Base-by-base conservation (phyloP, 2,329 filamentous ascomycete species). In the Fusarium globosum region DNA sequence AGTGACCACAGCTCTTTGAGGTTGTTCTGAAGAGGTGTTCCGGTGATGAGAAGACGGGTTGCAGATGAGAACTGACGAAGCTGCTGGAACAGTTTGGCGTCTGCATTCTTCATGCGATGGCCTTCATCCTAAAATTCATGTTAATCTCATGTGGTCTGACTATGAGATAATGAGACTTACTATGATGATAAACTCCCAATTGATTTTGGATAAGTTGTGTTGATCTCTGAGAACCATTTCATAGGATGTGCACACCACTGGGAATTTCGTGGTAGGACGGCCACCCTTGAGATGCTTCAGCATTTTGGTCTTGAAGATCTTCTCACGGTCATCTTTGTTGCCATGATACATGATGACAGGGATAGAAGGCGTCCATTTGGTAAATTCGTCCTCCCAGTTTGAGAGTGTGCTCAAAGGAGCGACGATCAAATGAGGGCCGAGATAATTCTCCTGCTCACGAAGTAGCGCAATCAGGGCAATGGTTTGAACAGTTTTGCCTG, bases 121-220 rank as follows among this genome's bases (percentile, higher is more conserved):
- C 96, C 96, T 83, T 99, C 96, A 76, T 99, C 96, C 91, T 93
- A 41, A 15, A 21, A 1, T 36, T 9, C 2, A 6, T 11, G 49
- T 76, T 16, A 77, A 79, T 80, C 39, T 81, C 62, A 21, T 10
- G 43, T 13, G 14, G 11, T 2, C 1, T 10, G 12, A 6, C 11
- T 2, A 2, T 30, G 6, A 9, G 13, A 1, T 5, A 16, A 15
- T 7, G 10, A 23, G 13, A 82, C 89, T 80, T 83, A 93, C 92
- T 69, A 99, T 97, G 74, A 99, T 96, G 78, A 99, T 98, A 76
- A 97, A 98, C 61, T 97, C 94, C 96, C 96, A 99, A 41, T 95
- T 92, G 64, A 97, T 96, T 65, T 93, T 92, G 1, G 91, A 91
- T 10, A 99, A 84, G 41, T 92, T 92, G 59, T 94, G 92, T 42